These are phyloP conservation scores for Emiliania huxleyi DNA, from an alignment of 78 protist genomes.

Conservation along the genomic window DNA sequence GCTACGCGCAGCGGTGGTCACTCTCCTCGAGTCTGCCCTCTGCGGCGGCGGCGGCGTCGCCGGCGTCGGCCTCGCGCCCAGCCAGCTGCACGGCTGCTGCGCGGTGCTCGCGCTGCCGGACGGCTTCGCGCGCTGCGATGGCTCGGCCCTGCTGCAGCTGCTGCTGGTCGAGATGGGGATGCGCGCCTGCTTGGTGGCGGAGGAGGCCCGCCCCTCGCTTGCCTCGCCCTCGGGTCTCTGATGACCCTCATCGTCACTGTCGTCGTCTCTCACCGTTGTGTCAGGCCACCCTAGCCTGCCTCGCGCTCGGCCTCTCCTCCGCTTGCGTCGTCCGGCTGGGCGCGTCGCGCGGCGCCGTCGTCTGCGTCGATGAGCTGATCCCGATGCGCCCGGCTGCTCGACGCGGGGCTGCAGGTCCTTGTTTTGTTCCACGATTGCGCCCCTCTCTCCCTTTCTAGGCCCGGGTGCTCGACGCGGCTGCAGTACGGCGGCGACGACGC, in stretches of 20 bases:
- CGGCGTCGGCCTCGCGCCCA: neutral
- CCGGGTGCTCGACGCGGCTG: too few species aligned
- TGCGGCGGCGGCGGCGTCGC: neutral
- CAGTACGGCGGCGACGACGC: too few species aligned
- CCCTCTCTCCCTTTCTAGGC: too few species aligned
- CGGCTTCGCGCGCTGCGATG: neutral
- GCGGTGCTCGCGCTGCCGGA: neutral
- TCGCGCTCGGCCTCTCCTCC: neutral
- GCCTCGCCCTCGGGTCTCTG: neutral
- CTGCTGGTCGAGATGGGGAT: neutral
- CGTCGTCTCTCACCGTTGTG: too few species aligned
- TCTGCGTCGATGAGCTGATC: neutral
- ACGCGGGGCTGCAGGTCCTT: too few species aligned
- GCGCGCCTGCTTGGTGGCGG: neutral
- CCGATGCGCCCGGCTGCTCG: too few species aligned
- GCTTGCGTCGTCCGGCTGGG: neutral
- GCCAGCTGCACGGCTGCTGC: neutral
- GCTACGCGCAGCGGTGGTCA: neutral
- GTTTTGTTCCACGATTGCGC: too few species aligned
- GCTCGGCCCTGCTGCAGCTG: neutral
- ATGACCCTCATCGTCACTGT: too few species aligned
- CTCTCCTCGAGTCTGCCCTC: neutral
- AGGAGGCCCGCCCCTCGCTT: neutral
- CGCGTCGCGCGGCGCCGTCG: neutral
- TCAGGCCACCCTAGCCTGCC: neutral